Base-by-base conservation (phyloP, 2,329 filamentous ascomycete genomes). In the Eutypa lata region DNA sequence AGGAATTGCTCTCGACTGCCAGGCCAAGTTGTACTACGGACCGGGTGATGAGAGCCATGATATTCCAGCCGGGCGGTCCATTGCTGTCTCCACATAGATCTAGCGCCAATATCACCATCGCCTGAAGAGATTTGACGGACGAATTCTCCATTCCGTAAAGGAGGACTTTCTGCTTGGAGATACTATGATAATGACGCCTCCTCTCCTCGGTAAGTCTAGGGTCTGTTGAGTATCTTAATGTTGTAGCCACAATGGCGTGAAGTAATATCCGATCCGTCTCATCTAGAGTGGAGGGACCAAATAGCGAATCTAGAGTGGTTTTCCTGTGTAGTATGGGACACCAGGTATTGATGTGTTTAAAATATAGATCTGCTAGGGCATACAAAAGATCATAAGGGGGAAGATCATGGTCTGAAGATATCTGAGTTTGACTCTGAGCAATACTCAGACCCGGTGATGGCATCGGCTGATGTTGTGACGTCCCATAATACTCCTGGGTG, bases 271-370 rank as follows among this genome's bases (percentile, higher is more conserved):
- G 81, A 65, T 96, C 91, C 2, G 88, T 86, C 69, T 95, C 90
- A 37, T 92, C 88, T 2, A 94, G 74, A 1, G 86, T 82, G 0
- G 86, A 83, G 1, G 87, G 83, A 0, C 90, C 90, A 61, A 96
- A 96, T 0, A 96, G 77, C 0, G 86, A 84, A 61, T 96, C 89
- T 8, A 96, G 71, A 0, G 91, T 96, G 3, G 88, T 86, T 64
- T 89, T 86, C 21, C 90, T 84, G 70, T 96, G 90, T n/a, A 96
- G 76, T 22, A 96, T 94, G 0, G 92, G 91, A 66, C 91, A 96
- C 87, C 88, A 91, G 0, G 87, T 88, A 63, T 91, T 90, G 66
- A 91, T 83, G 63, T 91, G 85, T 57, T 90, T 89, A 64, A 91
- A 91, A 66, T 90, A 91, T 1, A 91, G 76, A 61, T 91, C 88